Evolutionary conservation across 768 basidiomycete genomes (phyloP).

Genomic region (Termitomyces sp.): DNA sequence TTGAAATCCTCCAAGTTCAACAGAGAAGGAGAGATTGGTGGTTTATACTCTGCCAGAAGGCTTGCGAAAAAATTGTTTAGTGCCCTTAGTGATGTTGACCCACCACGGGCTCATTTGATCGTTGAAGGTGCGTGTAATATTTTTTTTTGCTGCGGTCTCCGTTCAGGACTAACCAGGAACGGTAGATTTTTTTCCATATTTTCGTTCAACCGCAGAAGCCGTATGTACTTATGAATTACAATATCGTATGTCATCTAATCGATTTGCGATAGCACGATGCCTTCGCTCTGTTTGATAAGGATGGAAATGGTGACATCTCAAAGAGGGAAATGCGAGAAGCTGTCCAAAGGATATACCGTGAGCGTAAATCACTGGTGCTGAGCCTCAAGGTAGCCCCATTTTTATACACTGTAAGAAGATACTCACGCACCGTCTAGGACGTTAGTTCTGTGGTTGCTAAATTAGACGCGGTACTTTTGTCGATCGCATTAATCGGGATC

Average conservation of each 20-base stretch:
- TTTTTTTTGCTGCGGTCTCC: background rate
- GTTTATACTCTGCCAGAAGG: slow-evolving; percentile 57
- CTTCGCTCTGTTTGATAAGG: slow-evolving; percentile 71
- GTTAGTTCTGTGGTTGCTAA: slow-evolving; percentile 70
- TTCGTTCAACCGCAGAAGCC: slow-evolving; percentile 65
- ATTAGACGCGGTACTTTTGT: slow-evolving; percentile 69
- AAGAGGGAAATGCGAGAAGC: slow-evolving; percentile 80
- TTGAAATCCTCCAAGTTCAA: slow-evolving; percentile 62
- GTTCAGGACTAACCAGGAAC: background rate
- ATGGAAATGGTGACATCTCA: slow-evolving; percentile 77
- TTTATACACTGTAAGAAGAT: background rate
- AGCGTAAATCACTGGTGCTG: slow-evolving; percentile 65
- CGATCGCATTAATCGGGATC: slow-evolving; percentile 49
- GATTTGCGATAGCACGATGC: slow-evolving; percentile 46
- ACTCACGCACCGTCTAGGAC: slow-evolving; percentile 37
- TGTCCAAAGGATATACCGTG: slow-evolving; percentile 74
- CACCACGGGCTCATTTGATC: slow-evolving; percentile 54
- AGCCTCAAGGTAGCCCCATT: slow-evolving; percentile 52
- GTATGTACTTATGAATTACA: slow-evolving; percentile 33
- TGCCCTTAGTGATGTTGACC: slow-evolving; percentile 52
- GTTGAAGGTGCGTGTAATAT: slow-evolving; percentile 49
- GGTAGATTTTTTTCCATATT: slow-evolving; percentile 75
- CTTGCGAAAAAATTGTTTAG: slow-evolving; percentile 67
- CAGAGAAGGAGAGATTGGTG: slow-evolving; percentile 46
- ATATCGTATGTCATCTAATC: slow-evolving; percentile 5